These are phyloP conservation scores for Boletus reticuloceps DNA, from an alignment of 768 basidiomycete genomes.

Conservation along the genomic window DNA sequence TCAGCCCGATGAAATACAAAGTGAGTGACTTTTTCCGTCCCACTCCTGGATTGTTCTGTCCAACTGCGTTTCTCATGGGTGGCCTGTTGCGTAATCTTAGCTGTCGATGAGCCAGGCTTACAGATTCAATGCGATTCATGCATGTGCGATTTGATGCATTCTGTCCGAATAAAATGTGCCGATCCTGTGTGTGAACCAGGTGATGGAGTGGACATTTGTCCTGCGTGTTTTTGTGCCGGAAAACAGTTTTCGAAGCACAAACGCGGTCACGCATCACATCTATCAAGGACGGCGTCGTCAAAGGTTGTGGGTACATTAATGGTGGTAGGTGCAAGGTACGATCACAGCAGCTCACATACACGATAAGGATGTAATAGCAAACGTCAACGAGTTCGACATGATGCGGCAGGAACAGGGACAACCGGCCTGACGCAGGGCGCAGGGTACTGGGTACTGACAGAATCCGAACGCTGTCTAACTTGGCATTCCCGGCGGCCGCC, in stretches of 20 bases:
- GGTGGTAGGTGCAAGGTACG: neutral
- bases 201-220: slow-evolving; percentile 91
- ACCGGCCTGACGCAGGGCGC: too few species aligned
- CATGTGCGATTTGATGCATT: slow-evolving; percentile 86
- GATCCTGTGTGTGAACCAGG: slow-evolving; percentile 70
- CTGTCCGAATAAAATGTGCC: slow-evolving; percentile 96
- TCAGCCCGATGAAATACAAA: slow-evolving; percentile 62
- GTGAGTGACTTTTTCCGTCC: slow-evolving; percentile 35
- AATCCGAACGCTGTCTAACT: too few species aligned
- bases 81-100: slow-evolving; percentile 39
- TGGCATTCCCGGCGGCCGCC: too few species aligned
- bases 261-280: slow-evolving; percentile 64
- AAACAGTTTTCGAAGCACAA: slow-evolving; percentile 87
- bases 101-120: slow-evolving; percentile 77
- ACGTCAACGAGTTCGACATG: neutral
- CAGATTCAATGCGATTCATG: slow-evolving; percentile 86
- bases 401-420: neutral
- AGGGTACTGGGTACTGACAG: too few species aligned
- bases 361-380: neutral
- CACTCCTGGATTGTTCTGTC: neutral
- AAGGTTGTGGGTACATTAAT: too few species aligned
- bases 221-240: slow-evolving; percentile 87
- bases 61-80: slow-evolving; percentile 27
- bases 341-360: neutral
- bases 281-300: too few species aligned